These are phyloP conservation scores for Loxodes magnus DNA, from an alignment of 73 alveolate species.

Conservation along the genomic window DNA sequence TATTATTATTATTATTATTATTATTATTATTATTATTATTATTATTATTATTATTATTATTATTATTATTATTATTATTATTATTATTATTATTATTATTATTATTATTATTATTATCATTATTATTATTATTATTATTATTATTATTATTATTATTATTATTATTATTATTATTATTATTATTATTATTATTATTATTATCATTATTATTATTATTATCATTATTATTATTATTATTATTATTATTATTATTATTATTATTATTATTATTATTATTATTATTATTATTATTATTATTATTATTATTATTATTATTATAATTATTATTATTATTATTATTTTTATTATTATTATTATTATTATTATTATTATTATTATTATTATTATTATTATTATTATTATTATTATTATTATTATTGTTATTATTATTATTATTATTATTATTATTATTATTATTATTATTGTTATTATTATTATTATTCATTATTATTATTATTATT, in stretches of 20 bases:
- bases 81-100: no score
- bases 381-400: neutral
- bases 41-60: no score
- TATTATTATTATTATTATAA: neutral
- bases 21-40: no score
- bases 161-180: neutral
- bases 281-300: neutral
- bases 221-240: neutral
- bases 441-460: no score
- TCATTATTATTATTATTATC: neutral
- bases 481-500: no score
- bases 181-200: neutral
- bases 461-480: no score
- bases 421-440: no score
- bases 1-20: no score
- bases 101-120: no score
- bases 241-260: neutral
- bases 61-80: no score
- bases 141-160: neutral
- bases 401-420: neutral
- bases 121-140: no score
- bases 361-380: neutral
- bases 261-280: neutral
- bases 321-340: neutral
- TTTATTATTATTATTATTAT: neutral